A percentile compares a stretch with the other conserved stretches of the same genome.
phyloP scores from a whole-genome alignment of 306 rosid species.

The Canavalia ensiformis region DNA sequence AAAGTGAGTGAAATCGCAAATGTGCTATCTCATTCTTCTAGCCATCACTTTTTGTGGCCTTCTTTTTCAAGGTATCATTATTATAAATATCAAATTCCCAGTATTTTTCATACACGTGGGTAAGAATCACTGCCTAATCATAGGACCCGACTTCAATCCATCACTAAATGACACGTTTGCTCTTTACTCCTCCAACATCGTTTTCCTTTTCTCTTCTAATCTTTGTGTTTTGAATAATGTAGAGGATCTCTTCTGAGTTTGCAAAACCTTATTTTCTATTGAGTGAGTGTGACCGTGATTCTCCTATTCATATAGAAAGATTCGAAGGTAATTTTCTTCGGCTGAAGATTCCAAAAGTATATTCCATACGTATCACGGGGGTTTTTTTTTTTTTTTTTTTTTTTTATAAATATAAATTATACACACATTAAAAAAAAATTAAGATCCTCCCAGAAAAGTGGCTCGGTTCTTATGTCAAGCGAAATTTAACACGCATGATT shows the following conservation, averaged over 20 bases:
- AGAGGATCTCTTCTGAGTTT: background rate
- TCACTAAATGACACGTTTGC: background rate
- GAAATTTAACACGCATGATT: background rate
- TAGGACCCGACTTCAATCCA: constrained; percentile 5
- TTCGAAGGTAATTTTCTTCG: background rate
- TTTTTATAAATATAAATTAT: background rate
- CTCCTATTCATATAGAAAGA: background rate
- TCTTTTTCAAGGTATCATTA: constrained; percentile 48
- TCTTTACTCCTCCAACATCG: background rate
- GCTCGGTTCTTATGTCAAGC: background rate
- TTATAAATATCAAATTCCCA: constrained; percentile 48
- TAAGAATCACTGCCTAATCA: constrained; percentile 21
- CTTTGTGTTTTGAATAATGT: background rate
- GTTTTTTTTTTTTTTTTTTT: background rate
- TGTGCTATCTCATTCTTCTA: constrained; percentile 54
- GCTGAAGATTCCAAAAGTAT: background rate
- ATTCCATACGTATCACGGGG: background rate
- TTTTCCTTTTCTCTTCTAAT: background rate
- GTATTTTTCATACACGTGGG: constrained; percentile 57
- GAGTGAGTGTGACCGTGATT: background rate
- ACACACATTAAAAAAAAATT: background rate
- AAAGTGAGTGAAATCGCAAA: constrained; percentile 51
- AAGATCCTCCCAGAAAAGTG: background rate
- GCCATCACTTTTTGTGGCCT: constrained; percentile 43
- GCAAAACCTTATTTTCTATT: background rate